Percentiles rank a stretch among this genome's conserved stretches.
These are phyloP conservation scores for Plectranthus barbatus DNA, from an alignment of 257 asterid genomes.

Conservation along the genomic window DNA sequence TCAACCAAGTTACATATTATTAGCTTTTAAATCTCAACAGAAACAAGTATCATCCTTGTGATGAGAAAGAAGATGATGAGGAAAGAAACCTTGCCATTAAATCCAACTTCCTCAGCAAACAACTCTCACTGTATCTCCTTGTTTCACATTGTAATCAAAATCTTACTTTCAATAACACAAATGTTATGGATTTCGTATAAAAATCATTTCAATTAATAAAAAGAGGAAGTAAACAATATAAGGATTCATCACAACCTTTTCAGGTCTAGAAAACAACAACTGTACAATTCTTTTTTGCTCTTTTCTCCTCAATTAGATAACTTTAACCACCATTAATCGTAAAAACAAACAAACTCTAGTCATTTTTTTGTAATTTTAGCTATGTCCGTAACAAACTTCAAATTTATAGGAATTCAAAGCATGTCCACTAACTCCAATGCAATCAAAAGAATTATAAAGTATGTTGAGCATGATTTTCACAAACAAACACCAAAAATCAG, in stretches of 20 bases:
- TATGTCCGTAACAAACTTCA: not conserved
- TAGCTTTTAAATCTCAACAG: not conserved
- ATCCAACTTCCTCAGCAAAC: conserved; percentile 89
- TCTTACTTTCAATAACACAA: conserved; percentile 2
- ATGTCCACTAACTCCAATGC: not conserved
- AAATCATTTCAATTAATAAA: not conserved
- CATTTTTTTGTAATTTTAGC: not conserved
- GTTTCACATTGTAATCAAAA: conserved; percentile 9
- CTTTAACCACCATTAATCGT: not conserved
- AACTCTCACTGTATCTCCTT: conserved; percentile 66
- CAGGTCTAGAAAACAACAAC: no score
- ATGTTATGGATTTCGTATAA: not conserved
- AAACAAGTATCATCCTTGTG: not conserved
- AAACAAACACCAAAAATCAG: not conserved
- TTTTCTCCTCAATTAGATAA: not conserved
- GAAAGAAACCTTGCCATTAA: conserved; percentile 63
- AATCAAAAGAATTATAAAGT: no score
- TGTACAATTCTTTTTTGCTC: no score
- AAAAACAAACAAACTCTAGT: not conserved
- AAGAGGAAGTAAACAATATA: not conserved
- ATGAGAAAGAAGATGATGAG: not conserved
- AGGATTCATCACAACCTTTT: no score
- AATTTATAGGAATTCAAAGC: not conserved
- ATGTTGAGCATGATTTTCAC: not conserved
- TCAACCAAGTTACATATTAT: not conserved